Evolutionary conservation across 345 rosid genomes (phyloP), one percentile per base, ranked within the genome.

Genomic region (Excoecaria agallocha): DNA sequence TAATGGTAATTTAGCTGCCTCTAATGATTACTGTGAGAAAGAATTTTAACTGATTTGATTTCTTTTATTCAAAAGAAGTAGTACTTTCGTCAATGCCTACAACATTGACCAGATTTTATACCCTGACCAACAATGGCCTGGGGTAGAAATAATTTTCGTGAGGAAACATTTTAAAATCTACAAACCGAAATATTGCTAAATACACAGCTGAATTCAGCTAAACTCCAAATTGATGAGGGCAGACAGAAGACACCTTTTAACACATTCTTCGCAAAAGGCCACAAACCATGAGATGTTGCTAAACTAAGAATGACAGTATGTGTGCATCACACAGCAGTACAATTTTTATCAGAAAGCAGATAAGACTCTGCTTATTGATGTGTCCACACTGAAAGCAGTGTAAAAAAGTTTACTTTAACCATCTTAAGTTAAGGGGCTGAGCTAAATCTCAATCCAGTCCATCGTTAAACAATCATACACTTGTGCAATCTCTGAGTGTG

Each of bases 401-500:
- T 5, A 58, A 9, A 60, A 6, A 61, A n/a, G 17, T 16, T 7
- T 2, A n/a, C 5, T 46, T 64, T 35, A 35, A 22, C 50, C 20
- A 8, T 54, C 62, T 65, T 37, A 52, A 39, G 22, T 74, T 41
- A 55, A 16, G 46, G 25, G 54, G 56, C 50, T 16, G 41, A 64
- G 25, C 30, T 16, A 73, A 64, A 39, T 24, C 11, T 73, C 58
- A 43, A 7, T 25, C n/a, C 2, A 58, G 35, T 19, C 25, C 30
- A 45, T 7, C 6, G 37, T 55, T 13, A 24, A 37, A 20, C 11
- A 0, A 57, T 4, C 12, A 4, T 43, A n/a, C 20, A 38, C 4
- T 24, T 41, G 22, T 63, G 69, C 68, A 61, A 70, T 60, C 61
- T 70, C 19, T 66, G 52, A 57, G 70, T 22, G 52, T 22, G 76